These are phyloP conservation scores for Penicillium sp. DNA, from an alignment of 2,329 filamentous ascomycete species.

Conservation along the genomic window DNA sequence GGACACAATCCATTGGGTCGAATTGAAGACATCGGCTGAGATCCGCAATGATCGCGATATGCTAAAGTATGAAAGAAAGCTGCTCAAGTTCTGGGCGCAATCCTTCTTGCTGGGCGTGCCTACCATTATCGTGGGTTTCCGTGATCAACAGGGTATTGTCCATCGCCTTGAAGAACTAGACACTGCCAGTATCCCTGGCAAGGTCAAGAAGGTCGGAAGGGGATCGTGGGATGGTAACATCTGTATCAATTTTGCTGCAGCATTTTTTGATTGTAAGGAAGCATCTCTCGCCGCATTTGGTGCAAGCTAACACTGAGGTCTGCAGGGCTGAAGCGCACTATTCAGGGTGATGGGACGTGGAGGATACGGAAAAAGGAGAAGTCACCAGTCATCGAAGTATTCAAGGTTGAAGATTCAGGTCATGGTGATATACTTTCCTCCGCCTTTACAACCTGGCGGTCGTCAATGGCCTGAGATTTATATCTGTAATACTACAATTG, in stretches of 20 bases:
- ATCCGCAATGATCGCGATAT: conserved; percentile 64
- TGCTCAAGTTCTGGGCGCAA: conserved; percentile 95
- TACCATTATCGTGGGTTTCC: conserved; percentile 85
- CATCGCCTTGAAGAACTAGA: conserved; percentile 70
- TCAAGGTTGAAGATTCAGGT: conserved; percentile 66
- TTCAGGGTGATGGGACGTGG: conserved; percentile 70
- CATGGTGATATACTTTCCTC: conserved; percentile 71
- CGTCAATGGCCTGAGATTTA: background rate
- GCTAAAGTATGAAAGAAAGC: conserved; percentile 77
- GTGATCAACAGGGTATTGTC: conserved; percentile 67
- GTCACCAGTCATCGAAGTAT: conserved; percentile 65
- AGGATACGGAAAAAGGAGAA: conserved; percentile 65
- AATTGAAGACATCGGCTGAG: conserved; percentile 84
- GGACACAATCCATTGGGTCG: conserved; percentile 81
- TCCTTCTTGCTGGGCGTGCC: conserved; percentile 91
- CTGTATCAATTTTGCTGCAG: conserved; percentile 83
- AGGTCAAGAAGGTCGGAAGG: conserved; percentile 62
- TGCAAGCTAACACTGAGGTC: conserved; percentile 1
- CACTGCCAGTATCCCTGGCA: conserved; percentile 71
- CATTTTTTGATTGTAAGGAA: conserved; percentile 68
- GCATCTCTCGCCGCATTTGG: background rate
- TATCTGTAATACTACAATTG: background rate
- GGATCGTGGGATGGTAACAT: conserved; percentile 83
- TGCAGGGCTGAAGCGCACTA: conserved; percentile 59
- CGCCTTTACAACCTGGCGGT: conserved; percentile 70